Percentiles rank a stretch among this genome's conserved stretches.
These are phyloP conservation scores for Omphalotus olearius DNA, from an alignment of 1,284 basidiomycete species.

Conservation along the genomic window DNA sequence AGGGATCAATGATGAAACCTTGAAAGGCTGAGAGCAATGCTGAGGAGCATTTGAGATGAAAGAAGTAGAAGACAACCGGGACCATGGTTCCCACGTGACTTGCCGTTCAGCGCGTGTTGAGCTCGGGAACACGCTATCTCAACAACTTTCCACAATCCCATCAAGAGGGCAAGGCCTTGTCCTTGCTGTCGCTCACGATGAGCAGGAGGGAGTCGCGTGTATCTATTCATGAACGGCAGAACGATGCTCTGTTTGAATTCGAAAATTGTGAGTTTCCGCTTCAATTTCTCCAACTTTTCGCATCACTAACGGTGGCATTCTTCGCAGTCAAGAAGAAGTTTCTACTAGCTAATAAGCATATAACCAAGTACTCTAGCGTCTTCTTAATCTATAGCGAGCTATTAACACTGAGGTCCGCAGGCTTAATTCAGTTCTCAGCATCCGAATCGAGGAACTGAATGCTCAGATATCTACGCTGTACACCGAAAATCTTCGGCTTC, in stretches of 20 bases:
- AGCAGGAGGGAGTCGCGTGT: constrained; percentile 77
- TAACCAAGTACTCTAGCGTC: constrained; percentile 63
- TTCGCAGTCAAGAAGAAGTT: constrained; percentile 83
- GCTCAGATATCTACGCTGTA: constrained; percentile 73
- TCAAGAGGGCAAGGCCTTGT: constrained; percentile 14
- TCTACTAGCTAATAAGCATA: constrained; percentile 82
- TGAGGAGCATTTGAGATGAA: not conserved
- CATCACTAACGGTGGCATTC: constrained; percentile 28
- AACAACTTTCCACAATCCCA: constrained; percentile 10
- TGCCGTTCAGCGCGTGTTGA: constrained; percentile 6
- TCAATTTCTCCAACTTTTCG: constrained; percentile 2
- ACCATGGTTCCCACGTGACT: constrained; percentile 1
- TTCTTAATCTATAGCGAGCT: not conserved
- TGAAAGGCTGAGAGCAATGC: too few species aligned
- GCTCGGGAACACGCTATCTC: constrained; percentile 11
- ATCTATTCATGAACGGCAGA: constrained; percentile 63
- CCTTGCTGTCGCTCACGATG: constrained; percentile 49
- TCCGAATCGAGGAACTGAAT: constrained; percentile 79
- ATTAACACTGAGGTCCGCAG: constrained; percentile 30
- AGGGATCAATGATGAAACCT: too few species aligned
- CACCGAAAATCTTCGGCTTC: constrained; percentile 75
- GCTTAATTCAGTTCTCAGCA: constrained; percentile 77
- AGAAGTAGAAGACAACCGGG: not conserved
- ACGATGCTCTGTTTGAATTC: constrained; percentile 76
- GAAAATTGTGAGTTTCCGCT: constrained; percentile 65